Evolutionary conservation across 257 asterid species (phyloP), one percentile per base, ranked within the genome.

Genomic region (Paulownia fortunei): DNA sequence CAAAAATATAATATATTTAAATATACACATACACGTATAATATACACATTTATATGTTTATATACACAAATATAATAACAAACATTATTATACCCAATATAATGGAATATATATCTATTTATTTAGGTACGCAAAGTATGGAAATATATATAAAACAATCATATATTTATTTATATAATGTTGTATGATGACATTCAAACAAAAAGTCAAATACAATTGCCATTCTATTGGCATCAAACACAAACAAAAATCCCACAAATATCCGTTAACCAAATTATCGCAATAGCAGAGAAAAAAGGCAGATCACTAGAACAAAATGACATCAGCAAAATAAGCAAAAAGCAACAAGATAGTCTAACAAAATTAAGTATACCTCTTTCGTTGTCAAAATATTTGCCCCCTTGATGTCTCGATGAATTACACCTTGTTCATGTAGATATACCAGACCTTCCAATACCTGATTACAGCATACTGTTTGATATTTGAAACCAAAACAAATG

Each of bases 391-490:
- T 96, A 88, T 96, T 96, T 60, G 99, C 99, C 79, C 99, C 99
- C 85, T 96, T 96, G 88, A 96, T 96, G 83, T 96, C 99, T 44
- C 99, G 91, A 87, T 96, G 99, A 87, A 96, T 96, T 42, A 96
- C 98, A 83, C 99, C 99, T 84, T 96, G 99, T 84, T 96, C 99
- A 26, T 96, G 99, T 66, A 96, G 89, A 87, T 96, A 96, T 67
- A 96, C 99, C 76, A 96, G 86, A 27, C 99, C 99, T 87, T 96
- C 98, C 94, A 96, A 82, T 61, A 95, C 99, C 99, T 95, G 87
- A 76, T 62, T 27, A 62, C 49, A 60, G n/a, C 64, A 76, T 34
- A 21, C 32, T 46, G 67, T 55, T 39, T 79, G 21, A 76, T 56
- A 65, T 74, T 70, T 72, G 60, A 70, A 71, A 77, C 83, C 69